Evolutionary conservation across 202 grass and related monocot species (phyloP).

Genomic region (Setaria viridis): DNA sequence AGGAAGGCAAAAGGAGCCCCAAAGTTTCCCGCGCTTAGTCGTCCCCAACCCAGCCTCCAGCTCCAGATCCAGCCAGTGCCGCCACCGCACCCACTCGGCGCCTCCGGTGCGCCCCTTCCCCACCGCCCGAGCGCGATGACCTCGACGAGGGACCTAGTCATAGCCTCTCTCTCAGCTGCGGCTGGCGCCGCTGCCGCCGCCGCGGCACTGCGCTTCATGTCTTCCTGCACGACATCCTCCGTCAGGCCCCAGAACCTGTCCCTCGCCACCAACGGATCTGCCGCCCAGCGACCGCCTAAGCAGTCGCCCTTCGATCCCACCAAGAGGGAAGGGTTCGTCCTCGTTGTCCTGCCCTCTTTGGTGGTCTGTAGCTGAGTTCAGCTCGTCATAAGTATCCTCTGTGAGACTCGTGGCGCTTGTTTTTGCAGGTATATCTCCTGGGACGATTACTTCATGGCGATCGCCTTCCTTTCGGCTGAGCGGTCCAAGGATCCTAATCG

Average conservation of each 20-base stretch:
- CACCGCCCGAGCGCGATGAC: conserved; percentile 43
- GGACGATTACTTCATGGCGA: conserved; percentile 99
- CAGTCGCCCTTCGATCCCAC: conserved; percentile 71
- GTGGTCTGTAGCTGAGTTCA: conserved; percentile 8
- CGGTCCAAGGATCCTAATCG: conserved; percentile 95
- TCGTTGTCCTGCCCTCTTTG: neutral
- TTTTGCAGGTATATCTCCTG: conserved; percentile 82
- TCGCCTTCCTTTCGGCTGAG: conserved; percentile 92
- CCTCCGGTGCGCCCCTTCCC: neutral
- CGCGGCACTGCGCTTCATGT: conserved; percentile 53
- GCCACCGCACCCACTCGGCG: neutral
- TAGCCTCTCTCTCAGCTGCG: conserved; percentile 69
- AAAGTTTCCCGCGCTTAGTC: conserved; percentile 36
- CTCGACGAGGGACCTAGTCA: conserved; percentile 61
- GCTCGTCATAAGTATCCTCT: conserved; percentile 8
- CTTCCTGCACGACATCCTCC: conserved; percentile 35
- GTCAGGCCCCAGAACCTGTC: conserved; percentile 35
- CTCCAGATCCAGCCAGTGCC: conserved; percentile 14
- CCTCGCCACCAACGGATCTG: conserved; percentile 47
- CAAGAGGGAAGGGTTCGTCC: conserved; percentile 75
- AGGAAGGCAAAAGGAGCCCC: neutral
- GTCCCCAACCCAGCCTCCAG: neutral
- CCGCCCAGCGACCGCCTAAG: conserved; percentile 7
- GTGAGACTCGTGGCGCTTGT: conserved; percentile 20
- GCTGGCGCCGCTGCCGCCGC: conserved; percentile 64